Conservation (phyloP, 108 stramenopile genomes). For the Fistulifera pelliculosa region DNA sequence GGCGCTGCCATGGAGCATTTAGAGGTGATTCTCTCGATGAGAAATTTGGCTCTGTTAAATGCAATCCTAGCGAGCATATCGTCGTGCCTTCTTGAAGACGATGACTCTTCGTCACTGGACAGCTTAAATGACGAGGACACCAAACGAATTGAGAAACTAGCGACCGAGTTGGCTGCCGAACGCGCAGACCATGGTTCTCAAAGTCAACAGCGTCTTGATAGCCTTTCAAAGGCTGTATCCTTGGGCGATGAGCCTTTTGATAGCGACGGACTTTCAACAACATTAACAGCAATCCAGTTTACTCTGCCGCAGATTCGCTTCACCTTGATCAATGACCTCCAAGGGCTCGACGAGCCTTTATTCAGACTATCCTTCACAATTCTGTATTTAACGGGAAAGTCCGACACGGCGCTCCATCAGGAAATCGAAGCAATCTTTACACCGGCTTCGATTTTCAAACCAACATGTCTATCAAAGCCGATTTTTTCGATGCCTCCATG, state of each 20-base stretch:
- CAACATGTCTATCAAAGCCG: conserved; percentile 44
- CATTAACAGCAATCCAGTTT: conserved; percentile 27
- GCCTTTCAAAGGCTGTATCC: neutral
- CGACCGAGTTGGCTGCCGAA: conserved; percentile 33
- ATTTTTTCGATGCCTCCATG: conserved; percentile 68
- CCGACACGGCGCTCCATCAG: neutral
- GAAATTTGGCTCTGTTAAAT: conserved; percentile 66
- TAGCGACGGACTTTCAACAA: conserved; percentile 2
- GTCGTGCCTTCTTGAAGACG: conserved; percentile 30
- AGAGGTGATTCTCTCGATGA: conserved; percentile 66
- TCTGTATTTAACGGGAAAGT: conserved; percentile 36
- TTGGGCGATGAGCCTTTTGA: neutral
- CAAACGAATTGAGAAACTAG: conserved; percentile 44
- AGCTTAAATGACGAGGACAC: conserved; percentile 39
- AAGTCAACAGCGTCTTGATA: neutral
- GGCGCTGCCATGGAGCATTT: conserved; percentile 54
- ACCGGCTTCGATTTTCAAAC: conserved; percentile 30
- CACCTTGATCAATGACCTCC: conserved; percentile 75
- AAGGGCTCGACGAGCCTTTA: conserved; percentile 76
- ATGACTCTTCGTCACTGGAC: neutral
- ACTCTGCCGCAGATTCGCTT: conserved; percentile 56
- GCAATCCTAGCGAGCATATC: conserved; percentile 51
- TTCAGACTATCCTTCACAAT: conserved; percentile 52
- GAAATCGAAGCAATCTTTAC: neutral
- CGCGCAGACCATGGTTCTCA: conserved; percentile 6